Percentiles rank a stretch among this genome's conserved stretches.
phyloP scores from a whole-genome alignment of 352 stramenopile species.

The Poterioochromonas sp. region DNA sequence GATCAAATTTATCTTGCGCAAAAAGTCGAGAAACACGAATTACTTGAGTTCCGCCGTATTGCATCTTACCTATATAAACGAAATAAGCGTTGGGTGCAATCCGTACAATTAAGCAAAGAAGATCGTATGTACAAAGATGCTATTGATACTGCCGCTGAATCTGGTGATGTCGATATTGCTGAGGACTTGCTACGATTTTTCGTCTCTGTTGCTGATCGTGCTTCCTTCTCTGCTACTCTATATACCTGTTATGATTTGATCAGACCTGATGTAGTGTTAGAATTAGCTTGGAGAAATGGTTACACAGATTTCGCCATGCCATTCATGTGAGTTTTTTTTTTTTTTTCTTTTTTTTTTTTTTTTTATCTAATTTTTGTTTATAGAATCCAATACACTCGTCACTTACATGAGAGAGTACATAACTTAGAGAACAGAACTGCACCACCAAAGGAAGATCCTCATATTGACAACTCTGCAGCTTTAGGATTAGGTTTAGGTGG shows the following conservation, averaged over 20 bases:
- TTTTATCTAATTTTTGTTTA: neutral
- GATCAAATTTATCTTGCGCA: slow-evolving; percentile 96
- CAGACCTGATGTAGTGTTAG: slow-evolving; percentile 94
- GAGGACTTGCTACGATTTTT: slow-evolving; percentile 98
- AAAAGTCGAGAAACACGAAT: slow-evolving; percentile 96
- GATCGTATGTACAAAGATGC: slow-evolving; percentile 99
- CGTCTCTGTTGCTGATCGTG: slow-evolving; percentile 95
- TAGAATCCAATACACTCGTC: slow-evolving; percentile 21
- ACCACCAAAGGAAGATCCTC: slow-evolving; percentile 51
- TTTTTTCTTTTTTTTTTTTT: neutral
- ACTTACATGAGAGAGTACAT: slow-evolving; percentile 27
- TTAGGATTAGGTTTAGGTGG: slow-evolving; percentile 49
- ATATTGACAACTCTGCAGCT: slow-evolving; percentile 50
- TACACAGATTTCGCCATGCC: slow-evolving; percentile 98
- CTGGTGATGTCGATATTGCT: slow-evolving; percentile 83
- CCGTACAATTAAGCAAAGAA: slow-evolving; percentile 95
- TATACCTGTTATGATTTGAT: slow-evolving; percentile 98
- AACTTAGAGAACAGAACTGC: slow-evolving; percentile 55
- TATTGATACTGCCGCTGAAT: slow-evolving; percentile 96
- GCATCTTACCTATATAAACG: slow-evolving; percentile 97
- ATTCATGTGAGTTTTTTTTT: slow-evolving; percentile 67
- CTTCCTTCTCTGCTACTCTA: slow-evolving; percentile 95
- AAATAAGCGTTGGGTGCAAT: slow-evolving; percentile 96
- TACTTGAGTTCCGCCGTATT: slow-evolving; percentile 98
- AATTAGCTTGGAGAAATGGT: slow-evolving; percentile 96